phyloP scores from a whole-genome alignment of 2,329 filamentous ascomycete genomes.

The Grosmannia serpens region DNA sequence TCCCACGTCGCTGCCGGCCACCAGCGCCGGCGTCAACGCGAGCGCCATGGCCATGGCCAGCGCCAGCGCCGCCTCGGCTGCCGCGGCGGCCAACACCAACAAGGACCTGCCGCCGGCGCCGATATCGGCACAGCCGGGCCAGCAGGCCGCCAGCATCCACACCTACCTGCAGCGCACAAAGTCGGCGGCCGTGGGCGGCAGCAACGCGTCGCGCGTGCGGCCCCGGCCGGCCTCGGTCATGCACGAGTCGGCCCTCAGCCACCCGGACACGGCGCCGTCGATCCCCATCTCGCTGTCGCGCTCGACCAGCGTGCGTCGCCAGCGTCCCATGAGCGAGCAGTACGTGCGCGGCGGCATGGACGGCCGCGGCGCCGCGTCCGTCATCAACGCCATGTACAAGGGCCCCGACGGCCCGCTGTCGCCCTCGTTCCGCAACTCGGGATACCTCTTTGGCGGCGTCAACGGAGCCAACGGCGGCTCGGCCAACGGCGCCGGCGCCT shows the following conservation, averaged over 20 bases:
- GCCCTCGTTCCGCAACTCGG: conserved; percentile 45
- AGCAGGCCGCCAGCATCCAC: conserved; percentile 43
- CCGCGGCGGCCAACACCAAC: conserved; percentile 40
- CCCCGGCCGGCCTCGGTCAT: conserved; percentile 46
- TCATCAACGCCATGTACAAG: conserved; percentile 86
- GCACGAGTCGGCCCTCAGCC: conserved; percentile 34
- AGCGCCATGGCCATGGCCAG: conserved; percentile 37
- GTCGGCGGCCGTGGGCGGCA: conserved; percentile 39
- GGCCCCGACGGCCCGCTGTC: conserved; percentile 53
- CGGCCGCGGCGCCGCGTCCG: conserved; percentile 41
- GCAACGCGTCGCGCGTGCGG: conserved; percentile 21
- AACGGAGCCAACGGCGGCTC: not conserved
- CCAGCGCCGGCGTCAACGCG: conserved; percentile 59
- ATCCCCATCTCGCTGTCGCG: conserved; percentile 56
- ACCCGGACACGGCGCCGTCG: conserved; percentile 64
- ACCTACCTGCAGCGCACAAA: conserved; percentile 51
- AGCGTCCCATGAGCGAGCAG: conserved; percentile 51
- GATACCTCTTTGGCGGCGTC: conserved; percentile 40
- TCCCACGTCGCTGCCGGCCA: conserved; percentile 33
- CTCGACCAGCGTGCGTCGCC: conserved; percentile 39
- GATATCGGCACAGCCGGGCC: conserved; percentile 24
- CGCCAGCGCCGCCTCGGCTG: conserved; percentile 55
- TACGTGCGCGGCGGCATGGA: conserved; percentile 27
- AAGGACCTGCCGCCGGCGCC: conserved; percentile 79
- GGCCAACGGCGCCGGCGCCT: conserved; percentile 12